Conservation (phyloP, 305 asterid genomes). For the Fraxinus baroniana region DNA sequence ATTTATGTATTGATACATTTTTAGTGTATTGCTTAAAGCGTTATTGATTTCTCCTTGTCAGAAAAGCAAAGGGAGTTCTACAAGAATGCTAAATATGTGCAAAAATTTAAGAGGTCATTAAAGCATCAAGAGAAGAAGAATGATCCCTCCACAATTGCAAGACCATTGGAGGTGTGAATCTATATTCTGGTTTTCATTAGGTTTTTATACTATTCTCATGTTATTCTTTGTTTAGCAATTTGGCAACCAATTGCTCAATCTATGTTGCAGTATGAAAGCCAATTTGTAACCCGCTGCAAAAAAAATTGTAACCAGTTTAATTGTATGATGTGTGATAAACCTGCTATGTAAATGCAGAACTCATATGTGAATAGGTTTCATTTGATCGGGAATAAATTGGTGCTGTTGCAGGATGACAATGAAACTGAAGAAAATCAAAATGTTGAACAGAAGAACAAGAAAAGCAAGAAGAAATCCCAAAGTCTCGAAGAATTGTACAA, state of each 20-base stretch:
- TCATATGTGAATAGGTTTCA: not conserved
- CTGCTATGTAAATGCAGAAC: not conserved
- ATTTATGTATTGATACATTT: not conserved
- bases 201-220: not conserved
- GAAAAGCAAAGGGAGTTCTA: constrained; percentile 92
- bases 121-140: constrained; percentile 45
- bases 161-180: constrained; percentile 43
- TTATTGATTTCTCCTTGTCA: constrained; percentile 30
- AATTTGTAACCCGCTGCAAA: not conserved
- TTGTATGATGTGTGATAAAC: not conserved
- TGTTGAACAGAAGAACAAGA: constrained; percentile 30
- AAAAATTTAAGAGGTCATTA: constrained; percentile 60
- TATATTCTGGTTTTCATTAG: not conserved
- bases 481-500: constrained; percentile 57
- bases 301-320: not conserved
- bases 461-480: constrained; percentile 30
- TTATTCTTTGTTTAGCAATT: not conserved
- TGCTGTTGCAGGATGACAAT: constrained; percentile 37
- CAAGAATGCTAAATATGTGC: constrained; percentile 65
- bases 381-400: not conserved
- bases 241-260: not conserved
- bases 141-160: constrained; percentile 21
- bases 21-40: not conserved
- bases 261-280: not conserved
- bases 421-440: constrained; percentile 25